Percentiles rank a stretch among this genome's conserved stretches.
Evolutionary conservation across 2,329 filamentous ascomycete genomes (phyloP).

Genomic region (Diplodia corticola): DNA sequence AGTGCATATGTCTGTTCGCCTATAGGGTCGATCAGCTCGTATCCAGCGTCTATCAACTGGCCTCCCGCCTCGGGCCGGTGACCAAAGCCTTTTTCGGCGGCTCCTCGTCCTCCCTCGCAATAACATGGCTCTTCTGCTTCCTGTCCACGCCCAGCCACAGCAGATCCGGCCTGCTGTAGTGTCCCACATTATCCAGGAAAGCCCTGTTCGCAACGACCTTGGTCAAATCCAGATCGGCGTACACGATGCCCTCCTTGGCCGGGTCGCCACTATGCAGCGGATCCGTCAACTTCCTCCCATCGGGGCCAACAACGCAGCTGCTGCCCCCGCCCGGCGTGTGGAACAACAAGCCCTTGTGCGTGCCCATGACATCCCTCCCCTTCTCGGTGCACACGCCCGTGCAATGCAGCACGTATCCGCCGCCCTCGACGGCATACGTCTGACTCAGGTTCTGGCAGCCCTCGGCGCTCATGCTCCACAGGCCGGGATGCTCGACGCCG

Average conservation of each 20-base stretch:
- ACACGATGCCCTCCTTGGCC: constrained; percentile 50
- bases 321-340: constrained; percentile 47
- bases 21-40: neutral
- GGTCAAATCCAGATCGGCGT: constrained; percentile 53
- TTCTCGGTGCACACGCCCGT: constrained; percentile 50
- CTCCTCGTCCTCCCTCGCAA: neutral
- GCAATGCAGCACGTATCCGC: constrained; percentile 56
- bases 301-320: constrained; percentile 54
- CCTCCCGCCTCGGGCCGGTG: neutral
- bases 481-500: neutral
- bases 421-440: constrained; percentile 59
- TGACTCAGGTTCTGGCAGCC: constrained; percentile 49
- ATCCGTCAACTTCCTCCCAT: constrained; percentile 50
- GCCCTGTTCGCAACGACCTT: constrained; percentile 30
- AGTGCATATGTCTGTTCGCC: neutral
- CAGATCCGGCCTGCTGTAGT: constrained; percentile 11
- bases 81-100: neutral
- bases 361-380: constrained; percentile 48
- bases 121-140: neutral
- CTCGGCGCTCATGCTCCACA: constrained; percentile 12
- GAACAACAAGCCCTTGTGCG: constrained; percentile 45
- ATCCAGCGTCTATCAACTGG: neutral
- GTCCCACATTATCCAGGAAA: neutral
- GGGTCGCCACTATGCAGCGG: constrained; percentile 34
- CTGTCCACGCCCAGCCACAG: constrained; percentile 12